Evolutionary conservation across 1,139 yeast genomes (phyloP), one percentile per base, ranked within the genome.

Genomic region (Kazachstania sp.): DNA sequence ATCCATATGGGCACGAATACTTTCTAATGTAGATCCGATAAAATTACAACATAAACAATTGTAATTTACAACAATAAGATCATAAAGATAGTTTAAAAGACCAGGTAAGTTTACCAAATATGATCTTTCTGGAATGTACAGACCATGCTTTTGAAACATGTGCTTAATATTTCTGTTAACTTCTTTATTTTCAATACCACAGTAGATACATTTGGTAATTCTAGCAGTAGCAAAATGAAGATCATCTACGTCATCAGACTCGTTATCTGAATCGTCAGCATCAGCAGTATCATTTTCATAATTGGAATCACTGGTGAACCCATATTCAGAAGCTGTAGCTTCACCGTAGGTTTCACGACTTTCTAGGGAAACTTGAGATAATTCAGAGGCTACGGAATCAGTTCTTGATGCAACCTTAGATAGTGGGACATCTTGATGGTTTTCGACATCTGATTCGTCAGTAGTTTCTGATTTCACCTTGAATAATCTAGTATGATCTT

Each of bases 1-100:
- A 7, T 74, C 61, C 87, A 90, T 84, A 65, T 92, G 99, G 39
- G 88, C 95, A 55, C 97, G 80, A 7, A 86, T 92, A 49, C 95
- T 86, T 61, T 86, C 95, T 35, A 90, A 64, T 48, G 81, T 79
- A 55, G 78, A 77, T 7, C 97, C 97, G 65, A 86, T 88, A 64
- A 83, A 94, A 44, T 73, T 72, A 66, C 99, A 92, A 45, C 81
- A 77, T 45, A 92, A 68, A 66, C 99, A 92, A 57, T 85, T 79
- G 58, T 85, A 83, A 40, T 97, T 97, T 43, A 83, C 75, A 12
- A 95, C 87, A 51, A 92, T 79, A 60, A 85, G 83, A 56, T 88
- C 95, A 26, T 85, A 87, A 49, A 94, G 68, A 58, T 86, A 87
- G 7, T 71, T 68, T 38, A 94, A 66, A 46, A 92, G 71, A 0